Percentiles rank a stretch among this genome's conserved stretches.
phyloP scores from a whole-genome alignment of 257 asterid species.

The Solanum pennellii region DNA sequence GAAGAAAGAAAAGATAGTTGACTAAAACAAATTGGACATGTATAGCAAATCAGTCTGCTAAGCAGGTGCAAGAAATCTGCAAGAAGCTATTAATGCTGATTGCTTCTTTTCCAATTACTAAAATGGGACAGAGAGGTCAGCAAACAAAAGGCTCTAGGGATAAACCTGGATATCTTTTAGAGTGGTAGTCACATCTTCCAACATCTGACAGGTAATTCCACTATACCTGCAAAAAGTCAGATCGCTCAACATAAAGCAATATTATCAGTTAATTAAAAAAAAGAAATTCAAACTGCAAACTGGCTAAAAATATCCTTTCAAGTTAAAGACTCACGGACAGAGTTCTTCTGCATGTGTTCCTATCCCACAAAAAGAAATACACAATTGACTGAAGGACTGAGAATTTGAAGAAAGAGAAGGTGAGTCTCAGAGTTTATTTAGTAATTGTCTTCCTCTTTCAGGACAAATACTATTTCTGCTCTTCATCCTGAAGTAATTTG shows the following conservation, averaged over 20 bases:
- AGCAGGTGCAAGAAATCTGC: background rate
- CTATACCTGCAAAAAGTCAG: slow-evolving; percentile 61
- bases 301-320: no score
- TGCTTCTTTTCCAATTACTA: background rate
- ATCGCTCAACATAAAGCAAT: background rate
- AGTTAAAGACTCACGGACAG: background rate
- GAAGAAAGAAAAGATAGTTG: slow-evolving; percentile 20
- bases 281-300: background rate
- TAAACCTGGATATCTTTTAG: slow-evolving; percentile 83
- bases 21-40: background rate
- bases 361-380: background rate
- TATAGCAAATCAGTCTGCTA: background rate
- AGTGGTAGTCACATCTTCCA: slow-evolving; percentile 71
- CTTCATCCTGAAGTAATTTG: background rate
- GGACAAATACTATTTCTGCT: background rate
- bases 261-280: background rate
- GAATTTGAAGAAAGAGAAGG: background rate
- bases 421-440: background rate
- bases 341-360: background rate
- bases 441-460: background rate
- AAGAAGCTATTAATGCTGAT: background rate
- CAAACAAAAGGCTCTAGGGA: background rate
- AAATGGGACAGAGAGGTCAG: background rate
- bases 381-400: background rate
- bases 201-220: slow-evolving; percentile 77